A percentile compares a stretch with the other conserved stretches of the same genome.
These are phyloP conservation scores for Fraxinus platypoda DNA, from an alignment of 305 asterid species.

Conservation along the genomic window DNA sequence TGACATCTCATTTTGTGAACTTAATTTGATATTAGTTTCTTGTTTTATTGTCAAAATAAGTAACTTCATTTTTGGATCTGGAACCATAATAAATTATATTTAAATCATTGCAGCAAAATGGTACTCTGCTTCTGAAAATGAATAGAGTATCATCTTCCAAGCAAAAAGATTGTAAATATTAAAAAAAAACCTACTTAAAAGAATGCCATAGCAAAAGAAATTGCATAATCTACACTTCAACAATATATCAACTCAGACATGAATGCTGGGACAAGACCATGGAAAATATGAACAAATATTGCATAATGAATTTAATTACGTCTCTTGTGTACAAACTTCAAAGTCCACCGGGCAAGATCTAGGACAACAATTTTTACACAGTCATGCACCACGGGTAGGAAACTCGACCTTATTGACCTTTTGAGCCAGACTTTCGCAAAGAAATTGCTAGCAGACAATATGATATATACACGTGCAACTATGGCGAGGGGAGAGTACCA, in stretches of 20 bases:
- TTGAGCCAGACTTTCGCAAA: not conserved
- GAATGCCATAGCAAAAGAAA: not conserved
- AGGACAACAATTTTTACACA: not conserved
- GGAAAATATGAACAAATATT: constrained; percentile 11
- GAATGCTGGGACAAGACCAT: not conserved
- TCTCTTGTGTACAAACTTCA: not conserved
- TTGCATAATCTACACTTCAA: not conserved
- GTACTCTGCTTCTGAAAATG: not conserved
- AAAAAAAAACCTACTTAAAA: not conserved
- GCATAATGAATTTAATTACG: constrained; percentile 6
- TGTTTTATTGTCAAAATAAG: not conserved
- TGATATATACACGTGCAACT: not conserved
- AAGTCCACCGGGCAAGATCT: not conserved
- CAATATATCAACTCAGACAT: not conserved
- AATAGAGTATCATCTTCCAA: not conserved
- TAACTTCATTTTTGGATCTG: not conserved
- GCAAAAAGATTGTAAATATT: not conserved
- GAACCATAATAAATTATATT: not conserved
- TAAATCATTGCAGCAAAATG: not conserved
- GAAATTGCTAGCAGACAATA: not conserved
- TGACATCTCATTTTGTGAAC: not conserved
- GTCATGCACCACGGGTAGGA: not conserved
- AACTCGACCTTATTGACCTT: not conserved
- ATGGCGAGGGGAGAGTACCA: not conserved
- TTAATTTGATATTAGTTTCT: not conserved